These are phyloP conservation scores for Gossypium herbaceum DNA, from an alignment of 345 rosid genomes.

Conservation along the genomic window DNA sequence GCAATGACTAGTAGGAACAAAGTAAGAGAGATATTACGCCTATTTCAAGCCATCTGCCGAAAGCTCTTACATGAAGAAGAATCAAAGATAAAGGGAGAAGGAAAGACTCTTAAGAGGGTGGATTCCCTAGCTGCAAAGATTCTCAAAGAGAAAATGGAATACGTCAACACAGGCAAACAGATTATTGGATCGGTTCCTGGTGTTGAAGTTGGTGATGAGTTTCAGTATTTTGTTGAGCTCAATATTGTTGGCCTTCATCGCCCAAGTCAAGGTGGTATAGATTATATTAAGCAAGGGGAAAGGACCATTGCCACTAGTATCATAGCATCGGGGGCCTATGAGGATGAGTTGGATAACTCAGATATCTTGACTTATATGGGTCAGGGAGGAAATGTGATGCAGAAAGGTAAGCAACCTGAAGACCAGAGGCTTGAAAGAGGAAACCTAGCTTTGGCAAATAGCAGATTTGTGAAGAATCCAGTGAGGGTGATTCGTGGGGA, in stretches of 20 bases:
- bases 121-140: slow-evolving; percentile 56
- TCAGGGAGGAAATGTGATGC: slow-evolving; percentile 65
- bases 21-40: slow-evolving; percentile 77
- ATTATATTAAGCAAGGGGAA: slow-evolving; percentile 41
- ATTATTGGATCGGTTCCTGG: slow-evolving; percentile 79
- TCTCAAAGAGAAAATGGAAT: slow-evolving; percentile 50
- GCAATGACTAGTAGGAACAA: slow-evolving; percentile 40
- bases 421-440: slow-evolving; percentile 75
- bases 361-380: slow-evolving; percentile 73
- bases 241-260: slow-evolving; percentile 74
- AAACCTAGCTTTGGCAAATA: slow-evolving; percentile 70
- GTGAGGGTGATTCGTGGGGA: slow-evolving; percentile 85
- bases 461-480: slow-evolving; percentile 32
- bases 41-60: slow-evolving; percentile 62
- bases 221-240: slow-evolving; percentile 73
- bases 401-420: slow-evolving; percentile 51
- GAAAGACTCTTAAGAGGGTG: slow-evolving; percentile 35
- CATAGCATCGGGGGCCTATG: slow-evolving; percentile 72
- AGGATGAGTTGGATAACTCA: slow-evolving; percentile 51
- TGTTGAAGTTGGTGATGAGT: slow-evolving; percentile 76
- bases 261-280: slow-evolving; percentile 67
- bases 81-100: slow-evolving; percentile 35
- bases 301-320: slow-evolving; percentile 55
- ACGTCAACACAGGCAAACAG: slow-evolving; percentile 34
- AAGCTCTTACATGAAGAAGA: slow-evolving; percentile 75